Conservation (phyloP, 2,329 filamentous ascomycete genomes). For the Alternaria sp. region DNA sequence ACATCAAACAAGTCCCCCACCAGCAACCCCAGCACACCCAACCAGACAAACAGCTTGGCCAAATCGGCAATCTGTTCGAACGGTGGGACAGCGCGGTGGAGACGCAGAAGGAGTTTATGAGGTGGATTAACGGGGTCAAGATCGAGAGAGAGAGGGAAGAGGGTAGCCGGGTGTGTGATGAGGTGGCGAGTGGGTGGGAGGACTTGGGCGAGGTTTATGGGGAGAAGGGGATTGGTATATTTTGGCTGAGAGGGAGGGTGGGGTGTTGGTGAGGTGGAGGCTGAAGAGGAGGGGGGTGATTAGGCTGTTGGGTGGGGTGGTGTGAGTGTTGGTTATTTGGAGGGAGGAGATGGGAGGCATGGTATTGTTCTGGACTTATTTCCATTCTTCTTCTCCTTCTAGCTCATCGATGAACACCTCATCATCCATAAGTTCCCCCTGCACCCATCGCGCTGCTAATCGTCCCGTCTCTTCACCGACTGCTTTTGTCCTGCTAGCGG, state of each 20-base stretch:
- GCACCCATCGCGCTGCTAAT: constrained; percentile 46
- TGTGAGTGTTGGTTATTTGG: neutral
- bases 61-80: neutral
- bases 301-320: too few relatives aligned
- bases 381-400: neutral
- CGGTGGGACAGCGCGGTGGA: neutral
- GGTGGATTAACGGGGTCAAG: neutral
- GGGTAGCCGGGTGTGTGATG: neutral
- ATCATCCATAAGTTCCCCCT: constrained; percentile 4
- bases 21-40: neutral
- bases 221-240: neutral
- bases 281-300: neutral
- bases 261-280: neutral
- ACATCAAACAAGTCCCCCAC: neutral
- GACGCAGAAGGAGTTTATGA: neutral
- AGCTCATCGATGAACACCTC: constrained; percentile 9
- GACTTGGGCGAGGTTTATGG: neutral
- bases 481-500: constrained; percentile 29
- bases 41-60: accelerated
- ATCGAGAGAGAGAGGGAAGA: neutral
- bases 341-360: neutral
- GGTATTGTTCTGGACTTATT: too few relatives aligned
- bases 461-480: constrained; percentile 42
- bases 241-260: neutral
- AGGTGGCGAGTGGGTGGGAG: neutral